Evolutionary conservation across 768 basidiomycete species (phyloP).

Genomic region (Hericium erinaceus): DNA sequence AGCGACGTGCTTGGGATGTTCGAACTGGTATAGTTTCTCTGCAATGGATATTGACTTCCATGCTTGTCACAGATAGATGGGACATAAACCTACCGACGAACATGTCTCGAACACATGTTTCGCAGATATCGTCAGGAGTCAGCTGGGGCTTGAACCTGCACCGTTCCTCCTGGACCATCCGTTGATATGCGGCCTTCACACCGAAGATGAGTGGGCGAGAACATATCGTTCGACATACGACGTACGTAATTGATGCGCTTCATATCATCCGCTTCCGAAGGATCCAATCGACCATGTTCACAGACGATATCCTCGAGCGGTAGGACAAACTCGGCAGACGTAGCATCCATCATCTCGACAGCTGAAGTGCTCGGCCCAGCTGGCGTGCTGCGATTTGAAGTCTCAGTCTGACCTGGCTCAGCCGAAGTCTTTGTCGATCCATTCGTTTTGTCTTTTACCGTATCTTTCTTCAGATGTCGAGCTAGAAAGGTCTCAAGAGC

Average conservation of each 20-base stretch:
- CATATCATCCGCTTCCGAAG: slow-evolving; percentile 48
- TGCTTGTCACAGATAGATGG: neutral
- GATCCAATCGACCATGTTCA: slow-evolving; percentile 52
- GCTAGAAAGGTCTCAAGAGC: slow-evolving; percentile 41
- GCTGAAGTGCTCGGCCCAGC: too few species aligned
- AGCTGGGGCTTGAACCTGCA: neutral
- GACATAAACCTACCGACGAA: slow-evolving; percentile 43
- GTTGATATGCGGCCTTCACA: neutral
- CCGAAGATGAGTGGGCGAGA: slow-evolving; percentile 16
- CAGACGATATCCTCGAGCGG: slow-evolving; percentile 37
- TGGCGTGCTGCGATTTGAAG: too few species aligned
- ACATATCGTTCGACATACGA: neutral
- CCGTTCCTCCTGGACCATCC: neutral
- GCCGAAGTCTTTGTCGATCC: too few species aligned
- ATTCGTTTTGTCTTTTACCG: too few species aligned
- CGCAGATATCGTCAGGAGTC: slow-evolving; percentile 40
- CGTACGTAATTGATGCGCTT: slow-evolving; percentile 41
- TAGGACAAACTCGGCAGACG: too few species aligned
- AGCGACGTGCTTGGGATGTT: slow-evolving; percentile 55
- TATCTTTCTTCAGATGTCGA: slow-evolving; percentile 2
- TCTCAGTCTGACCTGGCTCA: too few species aligned
- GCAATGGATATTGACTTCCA: neutral
- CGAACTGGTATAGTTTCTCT: slow-evolving; percentile 64
- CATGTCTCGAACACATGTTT: slow-evolving; percentile 41
- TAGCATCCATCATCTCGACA: too few species aligned